Percentiles rank a stretch among this genome's conserved stretches.
These are phyloP conservation scores for Penicillium sp. DNA, from an alignment of 2,329 filamentous ascomycete species.

Conservation along the genomic window DNA sequence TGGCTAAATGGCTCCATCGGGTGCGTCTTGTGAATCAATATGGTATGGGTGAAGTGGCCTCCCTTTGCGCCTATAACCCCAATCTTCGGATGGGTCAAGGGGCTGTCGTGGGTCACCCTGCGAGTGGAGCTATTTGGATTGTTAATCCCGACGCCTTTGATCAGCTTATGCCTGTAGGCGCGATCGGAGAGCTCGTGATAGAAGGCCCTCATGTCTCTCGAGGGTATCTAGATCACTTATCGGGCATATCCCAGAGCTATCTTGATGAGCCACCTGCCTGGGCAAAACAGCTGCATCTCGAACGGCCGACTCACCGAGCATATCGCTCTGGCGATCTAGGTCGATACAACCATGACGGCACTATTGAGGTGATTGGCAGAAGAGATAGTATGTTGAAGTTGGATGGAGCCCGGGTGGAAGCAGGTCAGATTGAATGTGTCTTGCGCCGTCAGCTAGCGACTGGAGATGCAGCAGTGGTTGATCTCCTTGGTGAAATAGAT, in stretches of 20 bases:
- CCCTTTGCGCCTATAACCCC: slow-evolving; percentile 23
- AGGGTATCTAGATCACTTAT: slow-evolving; percentile 23
- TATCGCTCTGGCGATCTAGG: neutral
- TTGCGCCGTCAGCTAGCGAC: neutral
- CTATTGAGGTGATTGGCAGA: neutral
- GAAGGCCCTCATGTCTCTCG: slow-evolving; percentile 29
- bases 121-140: slow-evolving; percentile 30
- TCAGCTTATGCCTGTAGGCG: slow-evolving; percentile 26
- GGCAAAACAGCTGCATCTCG: neutral
- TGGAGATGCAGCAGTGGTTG: neutral
- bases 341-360: neutral
- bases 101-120: slow-evolving; percentile 17
- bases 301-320: neutral
- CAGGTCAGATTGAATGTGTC: neutral
- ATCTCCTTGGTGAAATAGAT: neutral
- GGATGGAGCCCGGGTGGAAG: neutral
- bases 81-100: slow-evolving; percentile 12
- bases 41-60: slow-evolving; percentile 28
- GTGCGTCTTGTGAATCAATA: slow-evolving; percentile 26
- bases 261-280: neutral
- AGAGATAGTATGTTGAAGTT: neutral
- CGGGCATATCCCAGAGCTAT: neutral
- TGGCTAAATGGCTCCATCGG: slow-evolving; percentile 16
- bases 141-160: slow-evolving; percentile 19
- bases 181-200: slow-evolving; percentile 29